Base-by-base conservation (phyloP, 306 rosid species). In the Sphenostylis stenocarpa region DNA sequence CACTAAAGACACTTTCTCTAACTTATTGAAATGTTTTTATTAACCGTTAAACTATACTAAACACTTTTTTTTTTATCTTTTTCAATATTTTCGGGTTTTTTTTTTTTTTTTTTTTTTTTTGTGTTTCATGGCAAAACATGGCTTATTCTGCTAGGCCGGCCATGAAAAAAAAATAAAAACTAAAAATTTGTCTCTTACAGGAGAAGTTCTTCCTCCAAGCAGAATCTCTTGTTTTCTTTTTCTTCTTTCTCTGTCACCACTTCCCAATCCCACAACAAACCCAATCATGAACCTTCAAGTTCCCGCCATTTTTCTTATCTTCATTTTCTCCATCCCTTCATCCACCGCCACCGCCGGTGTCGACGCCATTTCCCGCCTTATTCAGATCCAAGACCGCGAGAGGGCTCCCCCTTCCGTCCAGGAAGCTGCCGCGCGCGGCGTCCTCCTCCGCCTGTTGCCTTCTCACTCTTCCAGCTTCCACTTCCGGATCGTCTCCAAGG, bases 371-470 rank as follows among this genome's bases (percentile, higher is more conserved):
- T 89, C 96, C 3, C 83, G 84, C 68, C 87, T 90, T 73, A 95
- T 93, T 13, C 81, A 83, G 57, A 78, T 83, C 48, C 98, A 93
- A 75, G 91, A 89, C 82, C 87, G 89, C 43, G 87, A 91, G 90
- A 81, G 89, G 44, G 83, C 90, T 47, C 77, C 91, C 1, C 82
- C 92, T 1, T 28, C 72, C 16, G 84, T 91, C 45, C 98, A 93
- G 77, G 87, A 88, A 62, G 90, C 91, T 5, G 93, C 98, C 11
- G 96, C 96, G 56, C 84, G 79, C 8, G 90, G 77, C 45, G 87
- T 88, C 60, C 97, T 93, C 70, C 85, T 4, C 87, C 98, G 98
- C 11, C 63, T 89, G 26, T 86, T 91, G 28, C 97, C 97, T 48
- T 86, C 91, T 4, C 93, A 91, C 51, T 75, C 88, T 43, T 85